Conservation (phyloP, 371 early-diverging fungal species). For the Blakeslea trispora region DNA sequence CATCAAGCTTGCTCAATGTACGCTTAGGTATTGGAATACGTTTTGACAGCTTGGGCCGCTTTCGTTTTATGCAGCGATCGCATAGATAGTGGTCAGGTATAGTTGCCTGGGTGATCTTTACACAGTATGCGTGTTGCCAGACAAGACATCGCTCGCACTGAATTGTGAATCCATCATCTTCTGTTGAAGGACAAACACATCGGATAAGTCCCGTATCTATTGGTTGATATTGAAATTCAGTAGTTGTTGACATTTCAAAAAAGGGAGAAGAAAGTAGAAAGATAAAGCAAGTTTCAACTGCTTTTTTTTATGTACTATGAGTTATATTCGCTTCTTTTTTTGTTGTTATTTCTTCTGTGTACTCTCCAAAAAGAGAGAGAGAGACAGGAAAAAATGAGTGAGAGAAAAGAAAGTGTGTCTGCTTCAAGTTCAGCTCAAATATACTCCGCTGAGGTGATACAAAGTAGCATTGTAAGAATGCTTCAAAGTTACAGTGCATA, state of each 20-base stretch:
- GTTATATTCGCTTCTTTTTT: too few relatives aligned
- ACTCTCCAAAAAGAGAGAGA: too few relatives aligned
- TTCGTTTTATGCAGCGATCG: conserved; percentile 62
- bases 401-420: too few relatives aligned
- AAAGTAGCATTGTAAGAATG: too few relatives aligned
- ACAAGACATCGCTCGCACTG: conserved; percentile 22
- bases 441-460: too few relatives aligned
- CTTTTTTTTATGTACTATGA: too few relatives aligned
- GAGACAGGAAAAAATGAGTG: too few relatives aligned
- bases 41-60: conserved; percentile 20
- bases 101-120: conserved; percentile 23
- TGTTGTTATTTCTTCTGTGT: too few relatives aligned
- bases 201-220: conserved; percentile 86
- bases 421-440: too few relatives aligned
- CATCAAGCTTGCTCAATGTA: conserved; percentile 19
- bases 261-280: conserved; percentile 1
- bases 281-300: too few relatives aligned
- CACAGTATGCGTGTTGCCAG: conserved; percentile 4
- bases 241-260: not conserved
- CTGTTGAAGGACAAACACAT: conserved; percentile 90
- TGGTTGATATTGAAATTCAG: not conserved
- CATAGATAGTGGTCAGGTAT: conserved; percentile 85
- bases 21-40: conserved; percentile 19
- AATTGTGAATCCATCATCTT: conserved; percentile 94
- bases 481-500: too few relatives aligned